Conservation (phyloP, 306 rosid species). For the Cicer arietinum region DNA sequence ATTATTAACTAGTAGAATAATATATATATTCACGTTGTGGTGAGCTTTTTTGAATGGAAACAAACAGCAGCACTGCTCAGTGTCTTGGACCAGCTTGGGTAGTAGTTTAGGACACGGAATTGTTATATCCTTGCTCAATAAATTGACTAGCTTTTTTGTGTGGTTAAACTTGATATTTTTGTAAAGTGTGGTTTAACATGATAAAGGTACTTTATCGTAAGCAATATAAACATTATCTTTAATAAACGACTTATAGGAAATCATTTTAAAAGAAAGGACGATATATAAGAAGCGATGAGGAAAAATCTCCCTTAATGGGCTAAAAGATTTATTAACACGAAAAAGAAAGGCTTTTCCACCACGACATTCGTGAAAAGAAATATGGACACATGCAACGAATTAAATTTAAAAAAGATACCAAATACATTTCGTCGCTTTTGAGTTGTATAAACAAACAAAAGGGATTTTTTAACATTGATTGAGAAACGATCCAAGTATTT, state of each 20-base stretch:
- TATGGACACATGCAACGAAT: not conserved
- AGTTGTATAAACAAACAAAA: not conserved
- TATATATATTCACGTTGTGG: too few species aligned
- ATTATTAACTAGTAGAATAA: too few species aligned
- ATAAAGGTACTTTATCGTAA: not conserved
- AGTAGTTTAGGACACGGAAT: too few species aligned
- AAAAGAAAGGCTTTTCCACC: conserved; percentile 21
- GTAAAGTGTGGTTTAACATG: not conserved
- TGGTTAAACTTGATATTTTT: too few species aligned
- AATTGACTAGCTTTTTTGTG: too few species aligned
- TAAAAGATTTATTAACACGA: not conserved
- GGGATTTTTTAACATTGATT: not conserved
- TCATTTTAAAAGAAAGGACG: conserved; percentile 2
- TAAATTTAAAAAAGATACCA: not conserved
- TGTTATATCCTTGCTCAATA: too few species aligned
- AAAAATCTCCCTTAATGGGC: not conserved
- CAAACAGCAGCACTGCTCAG: too few species aligned
- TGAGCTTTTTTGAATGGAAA: too few species aligned
- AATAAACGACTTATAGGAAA: not conserved
- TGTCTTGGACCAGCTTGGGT: too few species aligned
- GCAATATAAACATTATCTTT: conserved; percentile 33
- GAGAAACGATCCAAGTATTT: not conserved
- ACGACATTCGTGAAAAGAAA: conserved; percentile 17
- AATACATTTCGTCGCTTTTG: not conserved
- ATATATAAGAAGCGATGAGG: not conserved